phyloP scores from a whole-genome alignment of 2,329 filamentous ascomycete species.

The Fusarium brevicatenulatum region DNA sequence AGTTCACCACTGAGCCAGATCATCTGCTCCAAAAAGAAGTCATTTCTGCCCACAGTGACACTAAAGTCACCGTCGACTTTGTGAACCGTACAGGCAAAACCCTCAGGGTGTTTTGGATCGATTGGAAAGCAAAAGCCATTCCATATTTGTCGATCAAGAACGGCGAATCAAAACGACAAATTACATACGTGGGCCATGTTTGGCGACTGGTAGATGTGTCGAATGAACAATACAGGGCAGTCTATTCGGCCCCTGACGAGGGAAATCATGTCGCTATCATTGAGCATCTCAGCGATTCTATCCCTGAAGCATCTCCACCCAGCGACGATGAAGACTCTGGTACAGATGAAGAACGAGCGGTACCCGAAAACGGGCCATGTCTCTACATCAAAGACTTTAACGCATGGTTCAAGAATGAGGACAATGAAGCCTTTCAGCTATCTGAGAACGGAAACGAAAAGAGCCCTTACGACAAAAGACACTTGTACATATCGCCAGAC shows the following conservation, averaged over 20 bases:
- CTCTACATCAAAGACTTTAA: slow-evolving; percentile 18
- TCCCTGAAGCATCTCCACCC: background rate
- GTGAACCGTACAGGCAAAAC: slow-evolving; percentile 37
- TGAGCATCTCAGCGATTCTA: slow-evolving; percentile 6
- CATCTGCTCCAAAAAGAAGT: slow-evolving; percentile 31
- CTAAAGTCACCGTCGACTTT: slow-evolving; percentile 33
- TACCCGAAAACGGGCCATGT: background rate
- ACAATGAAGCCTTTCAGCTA: slow-evolving; percentile 22
- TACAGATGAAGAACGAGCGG: background rate
- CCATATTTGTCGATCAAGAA: slow-evolving; percentile 29
- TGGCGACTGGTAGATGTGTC: slow-evolving; percentile 33
- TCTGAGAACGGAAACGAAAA: slow-evolving; percentile 30
- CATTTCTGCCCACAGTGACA: slow-evolving; percentile 25
- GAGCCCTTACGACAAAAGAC: slow-evolving; percentile 30
- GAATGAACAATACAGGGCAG: slow-evolving; percentile 9
- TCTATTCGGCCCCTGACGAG: slow-evolving; percentile 27
- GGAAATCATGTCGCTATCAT: slow-evolving; percentile 26
- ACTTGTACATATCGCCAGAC: slow-evolving; percentile 31
- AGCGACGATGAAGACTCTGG: background rate
- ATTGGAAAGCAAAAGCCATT: slow-evolving; percentile 28
- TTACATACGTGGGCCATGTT: slow-evolving; percentile 36
- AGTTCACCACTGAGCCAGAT: slow-evolving; percentile 9
- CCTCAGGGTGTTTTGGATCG: slow-evolving; percentile 41
- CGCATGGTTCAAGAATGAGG: slow-evolving; percentile 8
- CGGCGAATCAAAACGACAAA: slow-evolving; percentile 23